Evolutionary conservation across 257 asterid species (phyloP).

Genomic region (Striga asiatica): DNA sequence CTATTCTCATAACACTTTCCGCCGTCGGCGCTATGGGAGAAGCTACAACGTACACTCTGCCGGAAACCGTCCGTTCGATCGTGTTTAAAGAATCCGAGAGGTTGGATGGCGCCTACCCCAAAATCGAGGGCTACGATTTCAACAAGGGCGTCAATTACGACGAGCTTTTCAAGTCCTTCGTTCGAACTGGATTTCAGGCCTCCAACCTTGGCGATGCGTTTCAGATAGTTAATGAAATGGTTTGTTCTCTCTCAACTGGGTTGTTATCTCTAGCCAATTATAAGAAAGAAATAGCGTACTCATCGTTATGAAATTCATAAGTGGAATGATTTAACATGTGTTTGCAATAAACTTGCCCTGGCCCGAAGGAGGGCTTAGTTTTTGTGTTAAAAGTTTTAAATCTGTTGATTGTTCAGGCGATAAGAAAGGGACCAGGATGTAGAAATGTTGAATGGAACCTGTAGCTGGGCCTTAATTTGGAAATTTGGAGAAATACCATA

Average conservation of each 20-base stretch:
- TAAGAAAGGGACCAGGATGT: not conserved
- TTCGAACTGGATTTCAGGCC: slow-evolving; percentile 85
- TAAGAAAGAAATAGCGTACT: too few relatives aligned
- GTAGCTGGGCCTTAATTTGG: not conserved
- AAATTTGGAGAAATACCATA: too few relatives aligned
- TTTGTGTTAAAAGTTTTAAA: not conserved
- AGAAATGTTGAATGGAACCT: not conserved
- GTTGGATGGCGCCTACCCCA: slow-evolving; percentile 39
- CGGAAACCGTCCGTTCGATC: slow-evolving; percentile 39
- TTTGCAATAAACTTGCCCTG: too few relatives aligned
- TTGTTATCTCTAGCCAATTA: too few relatives aligned
- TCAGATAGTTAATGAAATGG: slow-evolving; percentile 72
- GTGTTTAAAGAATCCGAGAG: slow-evolving; percentile 65
- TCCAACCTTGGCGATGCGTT: slow-evolving; percentile 95
- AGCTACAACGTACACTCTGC: slow-evolving; percentile 23
- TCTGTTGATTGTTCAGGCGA: not conserved
- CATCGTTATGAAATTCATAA: too few relatives aligned
- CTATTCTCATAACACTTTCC: too few relatives aligned
- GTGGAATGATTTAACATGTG: too few relatives aligned
- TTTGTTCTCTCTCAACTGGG: too few relatives aligned
- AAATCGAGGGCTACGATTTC: slow-evolving; percentile 84
- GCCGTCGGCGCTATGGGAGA: slow-evolving; percentile 35
- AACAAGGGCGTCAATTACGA: slow-evolving; percentile 60
- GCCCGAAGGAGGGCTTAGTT: too few relatives aligned
- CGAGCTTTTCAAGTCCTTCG: slow-evolving; percentile 60